Conservation (phyloP, 352 stramenopile species). For the Phytophthora podocarpi region DNA sequence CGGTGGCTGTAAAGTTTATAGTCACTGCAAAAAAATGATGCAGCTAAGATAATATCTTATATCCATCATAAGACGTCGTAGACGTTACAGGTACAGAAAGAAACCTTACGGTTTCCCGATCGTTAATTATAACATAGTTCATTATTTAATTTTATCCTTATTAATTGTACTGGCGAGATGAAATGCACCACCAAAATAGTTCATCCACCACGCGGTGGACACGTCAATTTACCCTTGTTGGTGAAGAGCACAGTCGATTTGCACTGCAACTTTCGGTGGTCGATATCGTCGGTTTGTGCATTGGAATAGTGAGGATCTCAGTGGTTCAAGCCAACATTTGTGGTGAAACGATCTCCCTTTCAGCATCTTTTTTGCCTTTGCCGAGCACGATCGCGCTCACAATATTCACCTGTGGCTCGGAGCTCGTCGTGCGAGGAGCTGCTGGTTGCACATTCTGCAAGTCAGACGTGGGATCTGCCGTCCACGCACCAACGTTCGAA, state of each 20-base stretch:
- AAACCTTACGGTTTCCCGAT: too few species aligned
- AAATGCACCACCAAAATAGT: too few species aligned
- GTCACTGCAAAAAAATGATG: too few species aligned
- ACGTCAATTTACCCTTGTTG: too few species aligned
- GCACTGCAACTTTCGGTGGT: conserved; percentile 17
- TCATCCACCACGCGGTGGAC: too few species aligned
- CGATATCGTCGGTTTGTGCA: conserved; percentile 4
- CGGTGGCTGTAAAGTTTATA: too few species aligned
- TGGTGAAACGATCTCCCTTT: neutral
- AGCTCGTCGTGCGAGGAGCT: neutral
- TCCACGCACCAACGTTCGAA: conserved; percentile 10
- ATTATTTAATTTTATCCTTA: too few species aligned
- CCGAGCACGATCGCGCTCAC: neutral
- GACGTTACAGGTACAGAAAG: too few species aligned
- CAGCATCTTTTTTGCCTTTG: neutral
- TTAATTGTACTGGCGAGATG: too few species aligned
- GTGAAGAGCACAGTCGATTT: conserved; percentile 17
- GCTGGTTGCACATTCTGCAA: conserved; percentile 12
- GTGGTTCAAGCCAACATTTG: conserved; percentile 3
- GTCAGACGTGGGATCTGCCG: neutral
- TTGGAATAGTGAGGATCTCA: neutral
- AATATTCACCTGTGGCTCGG: conserved; percentile 27
- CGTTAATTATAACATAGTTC: too few species aligned
- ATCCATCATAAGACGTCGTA: too few species aligned
- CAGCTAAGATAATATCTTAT: too few species aligned